Evolutionary conservation across 2,329 filamentous ascomycete species (phyloP).

Genomic region (Fusarium pseudograminearum): DNA sequence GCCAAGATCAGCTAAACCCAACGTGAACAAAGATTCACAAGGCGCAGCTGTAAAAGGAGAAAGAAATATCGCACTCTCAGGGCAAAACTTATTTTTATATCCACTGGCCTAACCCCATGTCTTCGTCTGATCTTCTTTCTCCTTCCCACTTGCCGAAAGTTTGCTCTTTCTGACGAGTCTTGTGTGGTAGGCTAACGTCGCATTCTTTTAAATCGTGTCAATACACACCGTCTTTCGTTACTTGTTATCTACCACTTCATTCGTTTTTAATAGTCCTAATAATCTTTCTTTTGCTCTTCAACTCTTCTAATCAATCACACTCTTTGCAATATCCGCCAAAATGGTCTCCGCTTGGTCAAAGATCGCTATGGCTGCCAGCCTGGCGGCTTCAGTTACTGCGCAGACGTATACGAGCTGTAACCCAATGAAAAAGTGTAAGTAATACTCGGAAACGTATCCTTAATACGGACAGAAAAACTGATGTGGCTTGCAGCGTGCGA

Average conservation of each 20-base stretch:
- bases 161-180: constrained; percentile 10
- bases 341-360: constrained; percentile 22
- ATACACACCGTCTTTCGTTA: constrained; percentile 18
- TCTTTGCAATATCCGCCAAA: background rate
- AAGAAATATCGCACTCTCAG: background rate
- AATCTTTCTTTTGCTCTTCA: background rate
- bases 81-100: constrained; percentile 24
- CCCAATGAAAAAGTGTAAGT: constrained; percentile 38
- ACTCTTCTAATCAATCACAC: background rate
- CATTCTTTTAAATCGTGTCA: constrained; percentile 12
- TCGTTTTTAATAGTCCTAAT: constrained; percentile 5
- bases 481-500: constrained; percentile 18
- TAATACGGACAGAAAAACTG: background rate
- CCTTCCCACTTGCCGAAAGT: constrained; percentile 24
- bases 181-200: constrained; percentile 10
- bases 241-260: background rate
- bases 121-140: background rate
- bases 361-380: constrained; percentile 25
- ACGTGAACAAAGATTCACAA: background rate
- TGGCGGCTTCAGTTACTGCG: constrained; percentile 29
- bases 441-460: background rate
- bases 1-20: constrained; percentile 12
- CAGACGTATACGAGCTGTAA: constrained; percentile 39
- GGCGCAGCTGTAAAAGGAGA: constrained; percentile 13
- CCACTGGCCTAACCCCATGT: constrained; percentile 1